Evolutionary conservation across 495 filamentous ascomycete species (phyloP).

Genomic region (Annulohypoxylon nitens): DNA sequence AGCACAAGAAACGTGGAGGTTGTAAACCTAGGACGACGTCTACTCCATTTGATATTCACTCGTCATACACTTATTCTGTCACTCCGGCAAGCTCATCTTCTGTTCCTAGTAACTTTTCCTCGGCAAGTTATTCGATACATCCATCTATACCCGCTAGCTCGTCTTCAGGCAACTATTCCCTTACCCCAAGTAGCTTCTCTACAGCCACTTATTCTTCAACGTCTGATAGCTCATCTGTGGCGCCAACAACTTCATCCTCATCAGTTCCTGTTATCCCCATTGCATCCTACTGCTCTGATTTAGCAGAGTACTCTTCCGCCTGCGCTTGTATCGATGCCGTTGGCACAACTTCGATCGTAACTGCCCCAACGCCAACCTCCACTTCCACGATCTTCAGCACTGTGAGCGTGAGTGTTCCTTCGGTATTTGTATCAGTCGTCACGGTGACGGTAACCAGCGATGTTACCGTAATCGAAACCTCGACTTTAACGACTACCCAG

Average conservation of each 20-base stretch:
- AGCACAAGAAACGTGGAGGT: constrained; percentile 1
- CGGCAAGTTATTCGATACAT: neutral
- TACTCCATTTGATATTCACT: neutral
- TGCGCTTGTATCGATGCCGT: constrained; percentile 1
- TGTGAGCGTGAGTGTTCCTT: neutral
- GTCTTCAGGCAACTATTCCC: neutral
- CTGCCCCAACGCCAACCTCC: neutral
- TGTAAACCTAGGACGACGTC: constrained; percentile 3
- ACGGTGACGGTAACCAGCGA: neutral
- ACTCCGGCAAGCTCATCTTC: neutral
- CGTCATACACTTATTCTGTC: neutral
- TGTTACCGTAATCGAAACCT: neutral
- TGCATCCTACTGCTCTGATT: neutral
- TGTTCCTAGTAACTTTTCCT: neutral
- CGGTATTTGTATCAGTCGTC: neutral
- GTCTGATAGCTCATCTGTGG: neutral
- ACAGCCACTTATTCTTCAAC: neutral
- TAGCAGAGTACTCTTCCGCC: constrained; percentile 2
- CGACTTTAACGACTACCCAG: neutral
- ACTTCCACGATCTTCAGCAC: constrained; percentile 1
- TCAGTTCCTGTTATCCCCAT: neutral
- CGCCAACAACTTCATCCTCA: neutral
- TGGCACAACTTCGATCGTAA: neutral
- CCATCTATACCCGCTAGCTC: neutral
- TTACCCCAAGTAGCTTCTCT: neutral